Conservation (phyloP, 352 stramenopile species). For the Phytophthora hybrid region DNA sequence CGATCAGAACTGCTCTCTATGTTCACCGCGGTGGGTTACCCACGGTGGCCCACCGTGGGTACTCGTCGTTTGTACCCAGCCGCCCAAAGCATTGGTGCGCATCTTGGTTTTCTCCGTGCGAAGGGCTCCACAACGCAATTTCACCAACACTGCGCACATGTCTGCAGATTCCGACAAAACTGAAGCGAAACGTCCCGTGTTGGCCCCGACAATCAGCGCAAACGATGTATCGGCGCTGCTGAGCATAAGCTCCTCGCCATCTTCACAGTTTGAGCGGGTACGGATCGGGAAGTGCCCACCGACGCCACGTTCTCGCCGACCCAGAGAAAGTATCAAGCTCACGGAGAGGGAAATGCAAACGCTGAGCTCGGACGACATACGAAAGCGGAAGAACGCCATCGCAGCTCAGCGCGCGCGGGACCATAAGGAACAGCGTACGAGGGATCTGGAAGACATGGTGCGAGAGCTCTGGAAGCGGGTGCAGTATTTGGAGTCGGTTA, state of each 20-base stretch:
- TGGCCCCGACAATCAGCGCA: slow-evolving; percentile 30
- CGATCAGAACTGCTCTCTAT: slow-evolving; percentile 30
- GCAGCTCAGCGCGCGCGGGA: slow-evolving; percentile 64
- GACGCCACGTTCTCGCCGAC: slow-evolving; percentile 40
- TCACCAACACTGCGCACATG: slow-evolving; percentile 23
- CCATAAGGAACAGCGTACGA: slow-evolving; percentile 64
- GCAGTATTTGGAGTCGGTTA: slow-evolving; percentile 63
- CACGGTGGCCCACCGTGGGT: neutral
- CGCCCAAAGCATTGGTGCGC: neutral
- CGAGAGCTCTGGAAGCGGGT: slow-evolving; percentile 65
- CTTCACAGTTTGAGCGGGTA: slow-evolving; percentile 22
- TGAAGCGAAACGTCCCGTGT: slow-evolving; percentile 20
- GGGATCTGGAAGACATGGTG: slow-evolving; percentile 66
- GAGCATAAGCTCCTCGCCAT: slow-evolving; percentile 24
- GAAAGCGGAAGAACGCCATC: slow-evolving; percentile 77
- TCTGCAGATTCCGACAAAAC: slow-evolving; percentile 9
- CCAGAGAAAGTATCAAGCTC: slow-evolving; percentile 55
- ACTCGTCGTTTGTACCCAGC: slow-evolving; percentile 22
- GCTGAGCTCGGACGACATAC: slow-evolving; percentile 61
- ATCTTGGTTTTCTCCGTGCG: neutral
- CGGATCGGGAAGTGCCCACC: slow-evolving; percentile 35
- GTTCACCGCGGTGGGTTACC: slow-evolving; percentile 7
- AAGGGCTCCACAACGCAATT: slow-evolving; percentile 30
- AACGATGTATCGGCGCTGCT: slow-evolving; percentile 39
- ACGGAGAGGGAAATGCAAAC: slow-evolving; percentile 48